A percentile compares a stretch with the other conserved stretches of the same genome.
phyloP scores from a whole-genome alignment of 2,329 filamentous ascomycete species.

The Cercospora citrullina region DNA sequence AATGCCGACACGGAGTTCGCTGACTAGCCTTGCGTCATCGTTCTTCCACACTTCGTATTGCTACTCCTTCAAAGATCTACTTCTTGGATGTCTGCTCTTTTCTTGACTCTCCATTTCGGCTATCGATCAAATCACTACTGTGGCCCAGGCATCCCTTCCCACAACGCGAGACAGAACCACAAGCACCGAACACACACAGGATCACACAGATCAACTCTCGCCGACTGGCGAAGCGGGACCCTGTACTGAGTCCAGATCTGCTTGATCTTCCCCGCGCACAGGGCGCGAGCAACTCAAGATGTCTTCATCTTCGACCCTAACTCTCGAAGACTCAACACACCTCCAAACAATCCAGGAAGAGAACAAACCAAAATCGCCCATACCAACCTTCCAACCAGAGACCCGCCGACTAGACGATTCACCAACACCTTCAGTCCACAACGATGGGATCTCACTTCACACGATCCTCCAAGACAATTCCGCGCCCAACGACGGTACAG shows the following conservation, averaged over 20 bases:
- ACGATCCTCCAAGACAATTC: neutral
- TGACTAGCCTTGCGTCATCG: neutral
- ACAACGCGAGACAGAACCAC: neutral
- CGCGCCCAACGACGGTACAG: neutral
- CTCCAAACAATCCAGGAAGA: neutral
- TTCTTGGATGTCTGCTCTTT: neutral
- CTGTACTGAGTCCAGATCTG: neutral
- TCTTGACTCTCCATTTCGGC: neutral
- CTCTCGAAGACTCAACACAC: neutral
- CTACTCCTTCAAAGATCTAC: neutral
- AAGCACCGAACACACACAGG: neutral
- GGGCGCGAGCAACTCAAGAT: neutral
- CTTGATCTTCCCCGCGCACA: neutral
- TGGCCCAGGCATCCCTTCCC: neutral
- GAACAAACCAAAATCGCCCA: conserved; percentile 1
- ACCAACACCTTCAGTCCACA: neutral
- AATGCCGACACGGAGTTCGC: neutral
- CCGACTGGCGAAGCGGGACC: neutral
- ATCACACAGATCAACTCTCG: neutral
- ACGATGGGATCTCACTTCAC: neutral
- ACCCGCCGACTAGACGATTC: neutral
- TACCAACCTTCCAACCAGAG: conserved; percentile 6
- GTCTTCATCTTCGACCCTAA: neutral
- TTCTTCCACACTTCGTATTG: neutral
- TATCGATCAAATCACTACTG: neutral